These are phyloP conservation scores for Hypoxylon sp. DNA, from an alignment of 2,329 filamentous ascomycete species.

Conservation along the genomic window DNA sequence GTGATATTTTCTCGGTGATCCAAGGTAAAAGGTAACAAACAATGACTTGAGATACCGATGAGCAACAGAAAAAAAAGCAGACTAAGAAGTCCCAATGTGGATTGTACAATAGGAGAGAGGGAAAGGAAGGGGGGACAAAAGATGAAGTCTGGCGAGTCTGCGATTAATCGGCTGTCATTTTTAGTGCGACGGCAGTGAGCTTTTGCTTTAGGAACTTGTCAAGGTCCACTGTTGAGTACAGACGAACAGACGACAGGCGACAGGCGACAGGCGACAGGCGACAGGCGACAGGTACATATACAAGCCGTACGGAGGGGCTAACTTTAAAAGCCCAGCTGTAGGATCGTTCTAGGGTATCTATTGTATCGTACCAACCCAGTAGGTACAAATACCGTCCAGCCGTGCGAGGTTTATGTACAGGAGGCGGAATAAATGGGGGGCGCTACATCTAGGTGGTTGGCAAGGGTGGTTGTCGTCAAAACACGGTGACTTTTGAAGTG, in stretches of 20 bases:
- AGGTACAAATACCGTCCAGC: not conserved
- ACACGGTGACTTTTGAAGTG: constrained; percentile 2
- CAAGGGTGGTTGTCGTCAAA: constrained; percentile 10
- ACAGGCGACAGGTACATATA: constrained; percentile 16
- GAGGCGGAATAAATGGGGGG: constrained; percentile 22
- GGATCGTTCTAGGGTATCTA: constrained; percentile 18
- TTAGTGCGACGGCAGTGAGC: constrained; percentile 43
- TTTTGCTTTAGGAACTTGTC: constrained; percentile 29
- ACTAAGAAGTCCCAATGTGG: constrained; percentile 27
- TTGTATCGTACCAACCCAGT: too few species aligned
- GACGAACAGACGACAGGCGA: constrained; percentile 12
- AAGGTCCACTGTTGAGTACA: constrained; percentile 22
- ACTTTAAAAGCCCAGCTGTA: constrained; percentile 28
- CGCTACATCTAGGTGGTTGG: constrained; percentile 33
- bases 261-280: constrained; percentile 2
- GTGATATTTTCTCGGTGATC: constrained; percentile 28
- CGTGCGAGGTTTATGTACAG: too few species aligned
- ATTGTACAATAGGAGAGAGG: constrained; percentile 30
- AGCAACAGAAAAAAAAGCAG: constrained; percentile 31
- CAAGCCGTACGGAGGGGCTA: constrained; percentile 19
- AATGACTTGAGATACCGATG: constrained; percentile 27
- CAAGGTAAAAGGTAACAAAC: constrained; percentile 35
- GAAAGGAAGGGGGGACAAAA: constrained; percentile 31
- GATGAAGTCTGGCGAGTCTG: constrained; percentile 39
- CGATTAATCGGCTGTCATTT: constrained; percentile 43